Evolutionary conservation across 108 stramenopile species (phyloP), one percentile per base, ranked within the genome.

Genomic region (Nannochloropsis granulata): DNA sequence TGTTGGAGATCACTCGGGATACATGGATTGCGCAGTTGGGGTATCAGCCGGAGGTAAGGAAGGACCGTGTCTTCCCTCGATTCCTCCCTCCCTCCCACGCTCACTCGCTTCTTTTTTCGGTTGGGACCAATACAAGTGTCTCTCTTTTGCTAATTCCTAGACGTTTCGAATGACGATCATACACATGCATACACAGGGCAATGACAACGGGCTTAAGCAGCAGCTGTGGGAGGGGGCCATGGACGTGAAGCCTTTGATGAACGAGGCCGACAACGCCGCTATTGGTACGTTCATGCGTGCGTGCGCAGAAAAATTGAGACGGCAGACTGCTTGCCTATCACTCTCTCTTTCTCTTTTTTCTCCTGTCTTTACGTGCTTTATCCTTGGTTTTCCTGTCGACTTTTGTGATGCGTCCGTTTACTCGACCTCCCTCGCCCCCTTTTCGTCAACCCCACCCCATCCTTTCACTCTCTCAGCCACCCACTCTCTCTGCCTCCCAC

Each of bases 1-100:
- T 87, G 43, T 45, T 87, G 42, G 86, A 87, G 44, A 83, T 86
- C 43, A 43, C 83, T 43, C 82, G 79, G 79, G 86, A 86, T 26
- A 83, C 86, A 12, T 86, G 86, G 86, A 80, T 86, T 45, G 82
- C 83, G n/a, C 82, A 86, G 44, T 79, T 80, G 8, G 86, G 86
- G 8, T 79, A 43, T 24, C 56, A 56, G 82, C 88, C 88, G 16
- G 84, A 87, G 86, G 86, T 87, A 34, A 71, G 16, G 56, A 71
- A 71, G 56, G 56, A 71, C n/a, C 0, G 56, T 71, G 21, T 71
- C 56, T n/a, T 10, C 16, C 2, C 0, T 71, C 56, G n/a, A 71
- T 7, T 71, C 7, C 56, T 71, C 9, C 56, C 10, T 11, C n/a
- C 56, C 56, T 71, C 56, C n/a, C 56, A 10, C n/a, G n/a, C 0